A percentile compares a stretch with the other conserved stretches of the same genome.
These are phyloP conservation scores for Aspergillus funiculosus DNA, from an alignment of 495 filamentous ascomycete genomes.

Conservation along the genomic window DNA sequence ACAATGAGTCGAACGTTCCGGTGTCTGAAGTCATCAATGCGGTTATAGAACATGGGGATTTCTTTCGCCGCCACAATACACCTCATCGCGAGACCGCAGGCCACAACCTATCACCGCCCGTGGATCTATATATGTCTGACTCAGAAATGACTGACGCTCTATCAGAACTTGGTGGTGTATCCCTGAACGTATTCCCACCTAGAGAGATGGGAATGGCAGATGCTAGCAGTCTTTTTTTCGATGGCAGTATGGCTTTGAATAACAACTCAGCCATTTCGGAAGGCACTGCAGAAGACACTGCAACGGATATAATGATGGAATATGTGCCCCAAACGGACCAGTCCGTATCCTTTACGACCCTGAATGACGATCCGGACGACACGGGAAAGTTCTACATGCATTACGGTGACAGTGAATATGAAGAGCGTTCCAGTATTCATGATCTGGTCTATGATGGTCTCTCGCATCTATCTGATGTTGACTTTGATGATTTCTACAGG, in stretches of 20 bases:
- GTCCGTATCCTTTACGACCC: slow-evolving; percentile 10
- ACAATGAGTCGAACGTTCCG: slow-evolving; percentile 14
- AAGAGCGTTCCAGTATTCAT: slow-evolving; percentile 10
- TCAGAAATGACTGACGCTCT: slow-evolving; percentile 24
- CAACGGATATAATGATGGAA: slow-evolving; percentile 26
- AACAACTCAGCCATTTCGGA: slow-evolving; percentile 21
- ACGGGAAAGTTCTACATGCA: slow-evolving; percentile 36
- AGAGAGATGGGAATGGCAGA: slow-evolving; percentile 19
- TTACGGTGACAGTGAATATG: slow-evolving; percentile 23
- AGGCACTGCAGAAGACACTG: slow-evolving; percentile 20
- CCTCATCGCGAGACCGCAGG: background rate
- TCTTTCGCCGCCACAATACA: slow-evolving; percentile 1
- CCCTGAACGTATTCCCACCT: slow-evolving; percentile 15
- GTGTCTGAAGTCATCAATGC: slow-evolving; percentile 32
- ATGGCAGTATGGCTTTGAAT: slow-evolving; percentile 12
- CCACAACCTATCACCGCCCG: slow-evolving; percentile 7
- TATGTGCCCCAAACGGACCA: slow-evolving; percentile 22
- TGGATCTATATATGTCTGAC: slow-evolving; percentile 19
- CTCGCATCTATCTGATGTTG: slow-evolving; percentile 22
- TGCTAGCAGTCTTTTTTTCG: slow-evolving; percentile 21
- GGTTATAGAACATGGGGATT: slow-evolving; percentile 17
- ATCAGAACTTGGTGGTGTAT: slow-evolving; percentile 23
- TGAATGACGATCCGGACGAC: slow-evolving; percentile 32
- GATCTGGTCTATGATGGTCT: background rate
- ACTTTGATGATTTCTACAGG: slow-evolving; percentile 35